Base-by-base conservation (phyloP, 768 basidiomycete genomes). In the Lactarius quietus region DNA sequence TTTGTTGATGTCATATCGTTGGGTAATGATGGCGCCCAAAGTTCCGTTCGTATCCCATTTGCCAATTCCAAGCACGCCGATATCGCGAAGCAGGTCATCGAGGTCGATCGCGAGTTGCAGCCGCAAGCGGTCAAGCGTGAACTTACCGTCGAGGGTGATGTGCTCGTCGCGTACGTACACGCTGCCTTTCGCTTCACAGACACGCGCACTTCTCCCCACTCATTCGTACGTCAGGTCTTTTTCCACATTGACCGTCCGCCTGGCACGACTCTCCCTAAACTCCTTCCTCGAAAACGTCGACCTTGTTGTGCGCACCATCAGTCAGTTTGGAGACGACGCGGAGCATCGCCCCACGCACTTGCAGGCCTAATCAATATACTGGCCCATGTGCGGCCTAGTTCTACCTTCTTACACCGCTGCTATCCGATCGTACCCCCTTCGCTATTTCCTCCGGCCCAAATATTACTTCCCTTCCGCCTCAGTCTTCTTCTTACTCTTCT, bases 401-500 rank as follows among this genome's bases (percentile, higher is more conserved):
- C 53, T 67, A 68, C 36, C 36, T 57, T 68, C 54, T 65, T 60
- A 60, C 64, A 68, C 39, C 56, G 41, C 66, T 55, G 58, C 69
- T 70, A 68, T 68, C 63, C 63, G 68, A 70, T 69, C 66, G 58
- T 67, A 65, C 26, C 52, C n/a, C 55, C 53, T 63, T 65, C 65
- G 31, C 53, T 65, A 59, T 61, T 70, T 70, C 70, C 66, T 68
- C 62, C n/a, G n/a, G n/a, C n/a, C 10, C 29, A 38, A 59, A 66
- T 31, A 35, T 71, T 70, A 72, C 71, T 73, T 74, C 64, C 68
- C 73, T 43, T 74, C 77, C 56, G 73, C 80, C 62, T 84, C 87
- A 69, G 86, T 84, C 77, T 89, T 90, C 86, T 93, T 95, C 83
- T 91, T 90, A 78, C 82, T 91, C 85, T 95, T 96, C 85, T 92